Evolutionary conservation across 768 basidiomycete genomes (phyloP), one percentile per base, ranked within the genome.

Genomic region (Tricholoma saponaceum): DNA sequence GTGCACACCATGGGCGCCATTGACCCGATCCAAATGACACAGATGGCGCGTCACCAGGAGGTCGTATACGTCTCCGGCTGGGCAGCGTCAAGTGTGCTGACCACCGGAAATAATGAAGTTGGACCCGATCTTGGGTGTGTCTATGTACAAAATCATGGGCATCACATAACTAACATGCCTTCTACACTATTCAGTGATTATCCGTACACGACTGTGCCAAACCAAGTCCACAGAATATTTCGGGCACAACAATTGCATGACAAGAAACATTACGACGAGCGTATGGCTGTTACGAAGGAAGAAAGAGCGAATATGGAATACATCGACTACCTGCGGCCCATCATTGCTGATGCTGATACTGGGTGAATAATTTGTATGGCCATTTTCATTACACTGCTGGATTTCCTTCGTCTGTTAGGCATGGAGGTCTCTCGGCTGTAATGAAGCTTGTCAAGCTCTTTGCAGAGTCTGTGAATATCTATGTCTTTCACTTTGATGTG

Each of bases 371-470:
- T 54, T 9, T 14, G 20, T 28, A 23, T 6, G 32, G 18, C 22
- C 30, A 54, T 20, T 50, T 55, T 46, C 46, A 25, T 44, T 16
- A 41, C 39, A 12, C 50, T 6, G 14, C 16, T 50, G n/a, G 32
- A 44, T 52, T 52, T 54, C 65, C 57, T 63, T 60, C 60, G 13
- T 43, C 30, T 30, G 23, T 30, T 54, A 95, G 94, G 30, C 95
- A 96, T 64, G 95, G 95, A 50, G 94, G 94, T 16, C 78, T 88
- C n/a, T 93, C 93, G 18, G 83, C 93, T 13, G 90, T 96, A 52
- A 93, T 98, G 89, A 98, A 97, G 74, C 81, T 98, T 7, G 85
- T 85, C 35, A 98, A 97, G 67, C 79, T 95, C 20, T 96, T 98
- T 65, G 95, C 92, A n/a, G 95, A 97, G 76, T 89, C 90, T 53